Evolutionary conservation across 345 rosid genomes (phyloP).

Genomic region (Isatis tinctoria): DNA sequence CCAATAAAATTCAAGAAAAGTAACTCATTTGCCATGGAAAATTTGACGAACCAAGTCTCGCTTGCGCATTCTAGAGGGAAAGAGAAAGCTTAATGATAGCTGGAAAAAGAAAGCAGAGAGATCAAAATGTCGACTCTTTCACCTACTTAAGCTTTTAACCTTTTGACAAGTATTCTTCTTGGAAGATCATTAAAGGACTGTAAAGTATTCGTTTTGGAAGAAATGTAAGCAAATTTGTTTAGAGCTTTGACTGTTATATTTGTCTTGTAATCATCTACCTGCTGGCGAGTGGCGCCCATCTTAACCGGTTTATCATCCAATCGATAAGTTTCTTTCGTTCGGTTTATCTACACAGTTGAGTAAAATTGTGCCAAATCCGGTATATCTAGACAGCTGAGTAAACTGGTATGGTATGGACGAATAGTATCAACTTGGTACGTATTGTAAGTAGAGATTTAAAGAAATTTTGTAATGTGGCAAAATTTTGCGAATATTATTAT

Average conservation of each 20-base stretch:
- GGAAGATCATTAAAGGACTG: background rate
- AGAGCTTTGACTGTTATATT: constrained; percentile 4
- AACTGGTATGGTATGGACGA: background rate
- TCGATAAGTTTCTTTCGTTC: background rate
- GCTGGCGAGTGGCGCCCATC: background rate
- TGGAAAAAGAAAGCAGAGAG: background rate
- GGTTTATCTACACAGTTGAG: background rate
- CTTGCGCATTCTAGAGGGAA: constrained; percentile 40
- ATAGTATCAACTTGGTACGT: background rate
- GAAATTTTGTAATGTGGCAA: too few relatives aligned
- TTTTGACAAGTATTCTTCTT: constrained; percentile 7
- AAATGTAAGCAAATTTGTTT: constrained; percentile 15
- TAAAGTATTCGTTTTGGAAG: constrained; percentile 9
- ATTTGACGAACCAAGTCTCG: constrained; percentile 30
- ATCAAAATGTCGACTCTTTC: constrained; percentile 5
- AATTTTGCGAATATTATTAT: background rate
- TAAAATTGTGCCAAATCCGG: background rate
- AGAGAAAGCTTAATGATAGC: constrained; percentile 25
- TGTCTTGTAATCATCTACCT: background rate
- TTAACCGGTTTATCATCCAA: background rate
- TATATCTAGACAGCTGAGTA: background rate
- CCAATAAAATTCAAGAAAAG: constrained; percentile 49
- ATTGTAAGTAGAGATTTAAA: background rate
- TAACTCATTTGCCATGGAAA: constrained; percentile 31
- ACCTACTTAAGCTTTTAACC: background rate